phyloP scores from a whole-genome alignment of 2,329 filamentous ascomycete species.

The Cyphellophora europaea region DNA sequence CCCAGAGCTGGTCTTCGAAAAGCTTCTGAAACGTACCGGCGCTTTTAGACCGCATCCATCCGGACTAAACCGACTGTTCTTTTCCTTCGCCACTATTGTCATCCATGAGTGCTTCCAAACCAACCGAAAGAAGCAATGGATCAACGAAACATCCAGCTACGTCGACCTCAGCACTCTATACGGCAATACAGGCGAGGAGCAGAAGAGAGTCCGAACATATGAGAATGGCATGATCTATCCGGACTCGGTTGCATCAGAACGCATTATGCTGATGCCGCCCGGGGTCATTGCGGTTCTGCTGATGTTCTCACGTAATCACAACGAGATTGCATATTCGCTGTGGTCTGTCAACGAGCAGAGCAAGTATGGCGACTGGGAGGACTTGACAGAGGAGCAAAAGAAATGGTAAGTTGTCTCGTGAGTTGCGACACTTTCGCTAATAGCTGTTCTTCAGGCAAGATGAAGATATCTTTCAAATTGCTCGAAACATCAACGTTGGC shows the following conservation, averaged over 20 bases:
- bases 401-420: slow-evolving; percentile 24
- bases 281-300: slow-evolving; percentile 33
- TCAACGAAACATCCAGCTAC: slow-evolving; percentile 39
- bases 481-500: slow-evolving; percentile 38
- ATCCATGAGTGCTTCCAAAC: slow-evolving; percentile 42
- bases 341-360: slow-evolving; percentile 34
- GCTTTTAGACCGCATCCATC: slow-evolving; percentile 35
- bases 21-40: slow-evolving; percentile 32
- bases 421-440: slow-evolving; percentile 7
- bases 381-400: slow-evolving; percentile 26
- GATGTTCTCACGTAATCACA: slow-evolving; percentile 39
- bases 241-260: slow-evolving; percentile 34
- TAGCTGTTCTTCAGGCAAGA: slow-evolving; percentile 28
- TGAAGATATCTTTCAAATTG: slow-evolving; percentile 39
- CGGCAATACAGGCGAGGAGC: slow-evolving; percentile 34
- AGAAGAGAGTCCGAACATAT: slow-evolving; percentile 34
- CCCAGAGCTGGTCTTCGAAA: slow-evolving; percentile 38
- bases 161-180: slow-evolving; percentile 39
- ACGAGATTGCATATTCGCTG: slow-evolving; percentile 31
- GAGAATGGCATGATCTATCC: slow-evolving; percentile 33
- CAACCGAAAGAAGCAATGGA: slow-evolving; percentile 28
- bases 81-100: slow-evolving; percentile 39
- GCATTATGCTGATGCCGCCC: slow-evolving; percentile 41
- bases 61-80: slow-evolving; percentile 36
- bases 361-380: slow-evolving; percentile 33